Percentiles rank a stretch among this genome's conserved stretches.
Evolutionary conservation across 257 asterid genomes (phyloP).

Genomic region (Mentha longifolia): DNA sequence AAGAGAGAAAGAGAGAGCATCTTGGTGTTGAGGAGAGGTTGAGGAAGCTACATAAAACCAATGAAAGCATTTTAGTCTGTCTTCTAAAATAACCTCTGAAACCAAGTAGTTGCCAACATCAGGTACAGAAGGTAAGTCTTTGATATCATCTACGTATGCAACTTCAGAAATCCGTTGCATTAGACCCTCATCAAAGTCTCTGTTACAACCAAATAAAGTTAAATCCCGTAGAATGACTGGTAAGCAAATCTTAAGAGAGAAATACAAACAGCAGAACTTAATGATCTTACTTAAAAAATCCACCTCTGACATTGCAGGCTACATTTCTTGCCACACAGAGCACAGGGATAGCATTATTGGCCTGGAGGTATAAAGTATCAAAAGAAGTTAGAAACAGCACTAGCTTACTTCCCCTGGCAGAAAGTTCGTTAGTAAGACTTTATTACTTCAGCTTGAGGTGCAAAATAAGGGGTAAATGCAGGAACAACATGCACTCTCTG

Average conservation of each 20-base stretch:
- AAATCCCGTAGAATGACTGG: slow-evolving; percentile 25
- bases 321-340: slow-evolving; percentile 95
- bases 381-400: slow-evolving; percentile 34
- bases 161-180: slow-evolving; percentile 69
- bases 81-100: slow-evolving; percentile 64
- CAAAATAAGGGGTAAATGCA: slow-evolving; percentile 90
- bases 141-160: slow-evolving; percentile 77
- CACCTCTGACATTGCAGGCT: slow-evolving; percentile 93
- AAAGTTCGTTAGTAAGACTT: slow-evolving; percentile 14
- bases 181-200: slow-evolving; percentile 91
- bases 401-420: slow-evolving; percentile 15
- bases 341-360: slow-evolving; percentile 70
- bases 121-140: slow-evolving; percentile 67
- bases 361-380: slow-evolving; percentile 51
- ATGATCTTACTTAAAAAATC: slow-evolving; percentile 81
- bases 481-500: slow-evolving; percentile 95
- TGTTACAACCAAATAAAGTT: slow-evolving; percentile 45
- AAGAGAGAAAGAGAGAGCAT: background rate
- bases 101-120: slow-evolving; percentile 86
- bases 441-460: slow-evolving; percentile 95
- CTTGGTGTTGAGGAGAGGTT: background rate
- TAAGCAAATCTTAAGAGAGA: slow-evolving; percentile 31
- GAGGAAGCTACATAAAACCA: background rate
- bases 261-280: slow-evolving; percentile 11
- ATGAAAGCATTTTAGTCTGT: background rate